Evolutionary conservation across 2,329 filamentous ascomycete species (phyloP).

Genomic region (Neocucurbitaria cava): DNA sequence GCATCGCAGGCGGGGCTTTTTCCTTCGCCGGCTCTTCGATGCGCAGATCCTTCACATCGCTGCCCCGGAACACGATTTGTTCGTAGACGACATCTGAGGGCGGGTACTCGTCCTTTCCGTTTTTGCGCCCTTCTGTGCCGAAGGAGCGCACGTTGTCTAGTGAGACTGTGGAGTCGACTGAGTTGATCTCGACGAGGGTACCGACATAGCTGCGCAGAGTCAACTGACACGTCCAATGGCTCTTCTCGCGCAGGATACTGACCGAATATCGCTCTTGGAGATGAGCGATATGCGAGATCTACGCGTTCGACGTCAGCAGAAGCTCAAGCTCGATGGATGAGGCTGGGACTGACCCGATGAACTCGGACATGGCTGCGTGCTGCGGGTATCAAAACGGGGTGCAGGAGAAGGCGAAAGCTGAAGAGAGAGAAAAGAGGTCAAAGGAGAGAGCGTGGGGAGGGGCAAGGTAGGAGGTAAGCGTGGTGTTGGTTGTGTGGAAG

Average conservation of each 20-base stretch:
- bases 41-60: conserved; percentile 96
- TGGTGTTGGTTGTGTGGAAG: conserved; percentile 14
- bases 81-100: conserved; percentile 91
- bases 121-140: conserved; percentile 89
- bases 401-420: conserved; percentile 29
- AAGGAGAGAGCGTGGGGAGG: conserved; percentile 23
- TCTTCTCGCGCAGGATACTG: conserved; percentile 49
- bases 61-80: conserved; percentile 97
- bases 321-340: conserved; percentile 45
- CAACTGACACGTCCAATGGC: conserved; percentile 22
- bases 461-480: conserved; percentile 16
- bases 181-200: conserved; percentile 96
- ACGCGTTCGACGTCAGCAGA: conserved; percentile 43
- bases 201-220: conserved; percentile 79
- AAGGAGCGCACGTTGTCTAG: conserved; percentile 95
- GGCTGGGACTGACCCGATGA: conserved; percentile 62
- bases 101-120: conserved; percentile 80
- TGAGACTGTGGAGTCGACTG: conserved; percentile 93
- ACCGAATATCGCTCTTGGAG: conserved; percentile 97
- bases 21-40: conserved; percentile 82
- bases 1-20: conserved; percentile 77
- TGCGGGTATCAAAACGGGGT: conserved; percentile 36
- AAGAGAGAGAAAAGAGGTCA: conserved; percentile 20
- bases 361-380: conserved; percentile 62
- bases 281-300: conserved; percentile 95